Base-by-base conservation (phyloP, 306 rosid genomes). In the Cucumis cinereus region DNA sequence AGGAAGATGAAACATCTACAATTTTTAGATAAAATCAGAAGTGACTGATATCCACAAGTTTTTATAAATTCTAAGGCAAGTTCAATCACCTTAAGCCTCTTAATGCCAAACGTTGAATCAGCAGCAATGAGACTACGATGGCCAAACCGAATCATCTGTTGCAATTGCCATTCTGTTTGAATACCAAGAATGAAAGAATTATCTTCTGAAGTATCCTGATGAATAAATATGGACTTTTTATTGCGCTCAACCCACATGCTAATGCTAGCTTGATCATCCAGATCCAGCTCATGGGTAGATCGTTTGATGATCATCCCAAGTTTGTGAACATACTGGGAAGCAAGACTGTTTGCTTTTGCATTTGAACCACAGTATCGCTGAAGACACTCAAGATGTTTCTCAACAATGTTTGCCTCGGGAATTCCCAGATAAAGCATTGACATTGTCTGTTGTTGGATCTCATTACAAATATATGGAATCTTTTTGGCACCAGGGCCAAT, bases 101-200 rank as follows among this genome's bases (percentile, higher is more conserved):
- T 91, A 22, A 91, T 90, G 47, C 97, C 97, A 78, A 91, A 94
- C 11, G 97, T 89, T 66, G 97, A 91, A 85, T 91, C 98, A 36
- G 84, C 84, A 45, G 97, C 98, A 78, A 94, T 84, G 69, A 91
- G 88, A 84, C 87, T 89, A 40, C 84, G 86, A 80, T 94, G 97
- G 78, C 98, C 96, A 84, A 94, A 94, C 36, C 96, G 93, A 64
- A 91, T 82, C 96, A 94, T 90, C 78, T 94, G 96, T 63, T 94
- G 97, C 74, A 91, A 82, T 83, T 94, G 98, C 98, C 98, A 94
- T 77, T 91, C 96, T n/a, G 97, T 91, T 82, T 94, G 98, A 84
- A 94, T 87, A 43, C 98, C 98, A 82, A 90, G 81, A 87, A 94
- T 84, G 83, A 94, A 94, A 61, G 93, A 80, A 82, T 88, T 92